These are phyloP conservation scores for Colletotrichum tofieldiae DNA, from an alignment of 2,329 filamentous ascomycete genomes.

Conservation along the genomic window DNA sequence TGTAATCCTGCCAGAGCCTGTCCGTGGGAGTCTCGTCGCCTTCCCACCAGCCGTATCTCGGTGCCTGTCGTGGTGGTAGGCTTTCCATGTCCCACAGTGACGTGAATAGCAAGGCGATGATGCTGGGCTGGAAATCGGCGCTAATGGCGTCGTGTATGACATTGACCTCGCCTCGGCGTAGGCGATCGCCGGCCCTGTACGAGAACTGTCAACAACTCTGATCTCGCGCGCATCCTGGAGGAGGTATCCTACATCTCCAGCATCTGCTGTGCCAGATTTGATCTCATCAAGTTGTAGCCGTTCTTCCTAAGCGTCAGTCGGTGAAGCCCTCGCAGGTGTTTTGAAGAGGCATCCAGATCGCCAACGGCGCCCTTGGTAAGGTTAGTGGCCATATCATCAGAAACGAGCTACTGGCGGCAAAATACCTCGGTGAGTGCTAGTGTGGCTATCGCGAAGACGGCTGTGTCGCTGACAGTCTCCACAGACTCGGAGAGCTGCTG, in stretches of 20 bases:
- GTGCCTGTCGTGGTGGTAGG: constrained; percentile 53
- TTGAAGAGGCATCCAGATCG: constrained; percentile 60
- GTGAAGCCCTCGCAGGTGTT: constrained; percentile 59
- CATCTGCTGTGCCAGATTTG: constrained; percentile 59
- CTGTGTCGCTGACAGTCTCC: constrained; percentile 57
- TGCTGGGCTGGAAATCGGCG: constrained; percentile 60
- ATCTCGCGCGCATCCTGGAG: not conserved
- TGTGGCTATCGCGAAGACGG: constrained; percentile 61
- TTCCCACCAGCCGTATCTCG: constrained; percentile 56
- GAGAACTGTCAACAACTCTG: constrained; percentile 14
- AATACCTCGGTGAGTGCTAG: constrained; percentile 62
- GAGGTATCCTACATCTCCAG: constrained; percentile 56
- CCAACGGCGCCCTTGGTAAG: constrained; percentile 58
- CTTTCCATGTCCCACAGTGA: constrained; percentile 59
- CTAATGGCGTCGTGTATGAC: constrained; percentile 46
- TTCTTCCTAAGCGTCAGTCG: constrained; percentile 47
- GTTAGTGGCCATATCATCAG: not conserved
- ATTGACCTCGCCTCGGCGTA: constrained; percentile 59
- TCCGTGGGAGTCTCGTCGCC: constrained; percentile 54
- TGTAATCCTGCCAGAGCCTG: constrained; percentile 55
- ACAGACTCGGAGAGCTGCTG: constrained; percentile 58
- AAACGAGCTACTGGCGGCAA: not conserved
- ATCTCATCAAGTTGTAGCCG: constrained; percentile 48
- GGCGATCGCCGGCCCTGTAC: constrained; percentile 57
- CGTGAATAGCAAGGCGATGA: constrained; percentile 61